phyloP scores from a whole-genome alignment of 352 stramenopile genomes.

The Globisporangium viniferum region DNA sequence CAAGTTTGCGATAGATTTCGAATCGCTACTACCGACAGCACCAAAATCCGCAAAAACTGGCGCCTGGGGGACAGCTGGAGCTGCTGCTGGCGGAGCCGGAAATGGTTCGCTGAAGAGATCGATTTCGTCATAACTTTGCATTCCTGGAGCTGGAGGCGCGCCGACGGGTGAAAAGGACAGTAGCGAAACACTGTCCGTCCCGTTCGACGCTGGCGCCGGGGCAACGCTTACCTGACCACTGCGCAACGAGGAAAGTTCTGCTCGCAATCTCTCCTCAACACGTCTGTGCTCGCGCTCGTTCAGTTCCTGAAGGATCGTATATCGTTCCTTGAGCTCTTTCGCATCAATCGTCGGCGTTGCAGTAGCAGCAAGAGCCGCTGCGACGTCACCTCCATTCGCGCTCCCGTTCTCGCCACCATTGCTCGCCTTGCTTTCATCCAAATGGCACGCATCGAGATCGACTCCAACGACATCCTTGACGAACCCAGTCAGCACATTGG shows the following conservation, averaged over 20 bases:
- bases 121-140: constrained; percentile 51
- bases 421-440: constrained; percentile 16
- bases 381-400: constrained; percentile 6
- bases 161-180: constrained; percentile 39
- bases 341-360: constrained; percentile 40
- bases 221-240: constrained; percentile 18
- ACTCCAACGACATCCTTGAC: constrained; percentile 65
- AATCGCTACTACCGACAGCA: background rate
- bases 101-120: constrained; percentile 38
- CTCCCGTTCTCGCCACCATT: constrained; percentile 6
- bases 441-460: constrained; percentile 54
- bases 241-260: constrained; percentile 11
- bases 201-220: background rate
- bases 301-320: constrained; percentile 38
- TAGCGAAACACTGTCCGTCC: constrained; percentile 31
- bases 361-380: background rate
- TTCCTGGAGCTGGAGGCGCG: constrained; percentile 4
- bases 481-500: constrained; percentile 45
- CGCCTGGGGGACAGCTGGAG: background rate
- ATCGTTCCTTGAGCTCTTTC: constrained; percentile 43
- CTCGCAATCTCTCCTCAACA: constrained; percentile 14
- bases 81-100: background rate
- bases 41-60: background rate
- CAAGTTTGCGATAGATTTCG: constrained; percentile 6
- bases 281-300: constrained; percentile 36